Conservation (phyloP, 176 grass and related monocot genomes). For the Panicum miliaceum region DNA sequence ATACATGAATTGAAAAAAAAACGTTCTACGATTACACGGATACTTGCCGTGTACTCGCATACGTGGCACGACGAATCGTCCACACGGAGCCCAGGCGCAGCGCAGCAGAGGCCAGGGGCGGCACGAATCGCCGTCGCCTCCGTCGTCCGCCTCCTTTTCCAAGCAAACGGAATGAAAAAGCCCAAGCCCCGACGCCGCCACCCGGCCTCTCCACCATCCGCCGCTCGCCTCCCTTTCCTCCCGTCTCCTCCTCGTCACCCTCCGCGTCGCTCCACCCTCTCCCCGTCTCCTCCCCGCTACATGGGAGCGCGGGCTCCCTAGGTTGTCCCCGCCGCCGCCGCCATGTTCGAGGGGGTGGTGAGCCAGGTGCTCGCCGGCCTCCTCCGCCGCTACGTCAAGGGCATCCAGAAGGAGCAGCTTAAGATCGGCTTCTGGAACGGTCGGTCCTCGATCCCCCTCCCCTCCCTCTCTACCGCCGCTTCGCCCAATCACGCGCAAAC, state of each 20-base stretch:
- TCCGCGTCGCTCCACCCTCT: not conserved
- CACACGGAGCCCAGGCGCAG: not conserved
- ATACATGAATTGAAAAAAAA: not conserved
- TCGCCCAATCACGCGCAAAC: slow-evolving; percentile 22
- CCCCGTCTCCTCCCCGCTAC: not conserved
- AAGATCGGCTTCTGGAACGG: slow-evolving; percentile 97
- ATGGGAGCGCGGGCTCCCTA: slow-evolving; percentile 53
- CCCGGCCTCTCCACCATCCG: not conserved
- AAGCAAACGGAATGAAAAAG: slow-evolving; percentile 51
- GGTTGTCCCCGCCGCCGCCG: slow-evolving; percentile 9
- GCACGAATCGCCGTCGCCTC: slow-evolving; percentile 37
- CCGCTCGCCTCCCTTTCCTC: not conserved
- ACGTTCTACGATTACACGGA: not conserved
- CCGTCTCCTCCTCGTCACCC: not conserved
- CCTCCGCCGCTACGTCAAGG: slow-evolving; percentile 91
- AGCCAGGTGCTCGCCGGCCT: slow-evolving; percentile 91
- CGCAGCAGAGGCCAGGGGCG: not conserved
- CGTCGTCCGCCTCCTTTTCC: slow-evolving; percentile 35
- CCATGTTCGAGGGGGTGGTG: slow-evolving; percentile 97
- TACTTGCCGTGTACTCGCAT: not conserved
- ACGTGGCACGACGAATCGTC: slow-evolving; percentile 7
- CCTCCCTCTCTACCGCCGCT: not conserved
- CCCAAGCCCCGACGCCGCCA: not conserved
- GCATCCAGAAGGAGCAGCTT: slow-evolving; percentile 97
- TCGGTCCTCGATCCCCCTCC: slow-evolving; percentile 44